Percentiles rank a stretch among this genome's conserved stretches.
Conservation (phyloP, 73 alveolate species). For the Stentor roeselii region DNA sequence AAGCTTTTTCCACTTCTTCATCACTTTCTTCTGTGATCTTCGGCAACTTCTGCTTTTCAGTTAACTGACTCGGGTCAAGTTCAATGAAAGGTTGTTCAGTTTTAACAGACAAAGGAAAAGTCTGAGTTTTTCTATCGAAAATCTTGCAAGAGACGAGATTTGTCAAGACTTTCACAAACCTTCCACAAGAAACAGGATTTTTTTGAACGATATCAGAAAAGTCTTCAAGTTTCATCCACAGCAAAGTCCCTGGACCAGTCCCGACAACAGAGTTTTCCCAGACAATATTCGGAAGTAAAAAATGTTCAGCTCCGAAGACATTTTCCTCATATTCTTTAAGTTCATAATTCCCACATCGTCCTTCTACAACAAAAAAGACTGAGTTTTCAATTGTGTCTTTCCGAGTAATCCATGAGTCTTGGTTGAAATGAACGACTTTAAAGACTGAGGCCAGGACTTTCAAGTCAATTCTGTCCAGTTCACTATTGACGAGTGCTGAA, state of each 20-base stretch:
- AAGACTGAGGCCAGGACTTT: not conserved
- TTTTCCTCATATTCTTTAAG: not conserved
- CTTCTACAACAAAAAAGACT: not conserved
- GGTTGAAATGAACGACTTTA: not conserved
- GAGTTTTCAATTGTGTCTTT: not conserved
- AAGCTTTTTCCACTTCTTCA: not conserved
- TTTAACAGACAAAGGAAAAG: not conserved
- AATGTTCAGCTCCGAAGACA: not conserved
- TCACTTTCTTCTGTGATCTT: not conserved
- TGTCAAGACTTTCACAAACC: not conserved
- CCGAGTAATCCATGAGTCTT: too few relatives aligned
- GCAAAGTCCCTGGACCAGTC: not conserved
- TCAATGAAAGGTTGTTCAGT: not conserved
- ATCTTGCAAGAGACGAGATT: not conserved
- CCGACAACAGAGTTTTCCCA: not conserved
- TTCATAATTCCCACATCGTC: not conserved
- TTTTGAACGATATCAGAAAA: not conserved
- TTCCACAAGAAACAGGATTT: not conserved
- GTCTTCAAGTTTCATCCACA: not conserved
- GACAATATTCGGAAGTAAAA: not conserved
- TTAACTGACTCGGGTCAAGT: not conserved
- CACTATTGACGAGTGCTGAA: not conserved
- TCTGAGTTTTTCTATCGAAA: not conserved
- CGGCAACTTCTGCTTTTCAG: not conserved
- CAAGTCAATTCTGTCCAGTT: not conserved